Conservation (phyloP, 2,329 filamentous ascomycete genomes). For the Pseudomassariella vexata region DNA sequence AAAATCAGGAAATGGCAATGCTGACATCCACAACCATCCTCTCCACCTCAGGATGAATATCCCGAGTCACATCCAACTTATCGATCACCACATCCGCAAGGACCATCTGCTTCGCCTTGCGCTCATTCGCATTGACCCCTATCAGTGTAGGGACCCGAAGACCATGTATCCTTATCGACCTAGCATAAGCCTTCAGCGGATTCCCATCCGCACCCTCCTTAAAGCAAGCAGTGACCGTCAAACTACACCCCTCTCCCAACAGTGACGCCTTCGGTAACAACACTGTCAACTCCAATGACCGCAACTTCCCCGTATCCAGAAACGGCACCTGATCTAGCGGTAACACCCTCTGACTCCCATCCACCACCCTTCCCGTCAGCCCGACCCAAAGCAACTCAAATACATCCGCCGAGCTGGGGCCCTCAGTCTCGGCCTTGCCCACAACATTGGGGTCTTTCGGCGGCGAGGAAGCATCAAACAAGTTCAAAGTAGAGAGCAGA, state of each 20-base stretch:
- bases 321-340: conserved; percentile 25
- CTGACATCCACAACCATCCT: conserved; percentile 55
- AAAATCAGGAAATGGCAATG: conserved; percentile 4
- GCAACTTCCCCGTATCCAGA: conserved; percentile 30
- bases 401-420: conserved; percentile 21
- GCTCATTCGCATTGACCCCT: conserved; percentile 68
- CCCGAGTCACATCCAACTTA: conserved; percentile 33
- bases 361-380: conserved; percentile 29
- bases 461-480: conserved; percentile 10
- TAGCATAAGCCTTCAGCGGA: conserved; percentile 22
- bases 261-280: conserved; percentile 64
- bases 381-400: conserved; percentile 30
- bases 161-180: conserved; percentile 44
- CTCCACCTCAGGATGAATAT: conserved; percentile 54
- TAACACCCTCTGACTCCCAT: conserved; percentile 22
- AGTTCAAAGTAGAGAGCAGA: conserved; percentile 43
- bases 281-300: conserved; percentile 46
- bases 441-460: conserved; percentile 4
- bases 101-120: conserved; percentile 60
- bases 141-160: conserved; percentile 63
- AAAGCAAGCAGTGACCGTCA: conserved; percentile 41
- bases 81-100: conserved; percentile 59
- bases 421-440: conserved; percentile 8
- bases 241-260: conserved; percentile 53
- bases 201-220: conserved; percentile 20